Evolutionary conservation across 306 rosid species (phyloP).

Genomic region (Cicer pinnatifidum): DNA sequence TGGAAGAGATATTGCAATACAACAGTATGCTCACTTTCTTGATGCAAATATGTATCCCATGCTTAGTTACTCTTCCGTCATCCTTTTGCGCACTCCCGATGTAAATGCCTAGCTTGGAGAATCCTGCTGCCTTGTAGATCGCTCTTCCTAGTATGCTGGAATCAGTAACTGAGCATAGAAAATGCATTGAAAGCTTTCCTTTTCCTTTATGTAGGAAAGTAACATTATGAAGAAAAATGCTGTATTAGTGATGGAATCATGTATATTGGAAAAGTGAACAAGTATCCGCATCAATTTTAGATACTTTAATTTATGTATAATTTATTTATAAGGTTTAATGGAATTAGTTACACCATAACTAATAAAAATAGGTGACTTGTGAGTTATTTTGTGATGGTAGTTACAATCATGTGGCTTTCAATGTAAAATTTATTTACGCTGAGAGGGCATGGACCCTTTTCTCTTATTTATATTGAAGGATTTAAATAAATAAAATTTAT

Average conservation of each 20-base stretch:
- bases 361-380: too few relatives aligned
- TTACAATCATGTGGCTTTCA: too few relatives aligned
- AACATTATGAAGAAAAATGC: constrained; percentile 4
- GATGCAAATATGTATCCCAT: constrained; percentile 82
- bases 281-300: constrained; percentile 14
- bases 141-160: constrained; percentile 4
- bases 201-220: constrained; percentile 9
- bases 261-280: constrained; percentile 22
- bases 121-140: constrained; percentile 23
- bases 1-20: constrained; percentile 66
- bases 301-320: neutral
- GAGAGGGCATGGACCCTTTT: too few relatives aligned
- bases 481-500: neutral
- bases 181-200: constrained; percentile 6
- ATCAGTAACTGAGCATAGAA: constrained; percentile 28
- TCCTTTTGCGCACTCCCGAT: constrained; percentile 67
- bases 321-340: too few relatives aligned
- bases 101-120: constrained; percentile 48
- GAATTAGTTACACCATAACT: too few relatives aligned
- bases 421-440: too few relatives aligned
- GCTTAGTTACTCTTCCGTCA: constrained; percentile 93
- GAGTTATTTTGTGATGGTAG: too few relatives aligned
- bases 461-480: neutral
- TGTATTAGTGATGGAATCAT: constrained; percentile 19
- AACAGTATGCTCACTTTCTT: constrained; percentile 82